These are phyloP conservation scores for Fusarium irregulare DNA, from an alignment of 2,329 filamentous ascomycete species.

Conservation along the genomic window DNA sequence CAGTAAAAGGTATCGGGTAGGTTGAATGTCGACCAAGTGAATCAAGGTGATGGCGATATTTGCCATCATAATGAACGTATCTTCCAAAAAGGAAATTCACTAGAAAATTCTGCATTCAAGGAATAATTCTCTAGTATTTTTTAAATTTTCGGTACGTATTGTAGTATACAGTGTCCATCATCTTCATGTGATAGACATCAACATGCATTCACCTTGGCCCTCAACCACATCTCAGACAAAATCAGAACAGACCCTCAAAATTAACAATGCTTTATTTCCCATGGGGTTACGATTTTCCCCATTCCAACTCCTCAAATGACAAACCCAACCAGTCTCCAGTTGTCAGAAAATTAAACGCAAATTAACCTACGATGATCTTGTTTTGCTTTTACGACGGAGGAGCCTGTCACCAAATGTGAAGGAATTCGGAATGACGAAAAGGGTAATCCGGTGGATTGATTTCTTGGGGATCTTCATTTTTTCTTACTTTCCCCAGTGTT, in stretches of 20 bases:
- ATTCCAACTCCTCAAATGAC: neutral
- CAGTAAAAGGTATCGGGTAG: slow-evolving; percentile 11
- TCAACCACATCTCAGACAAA: neutral
- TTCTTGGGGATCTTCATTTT: neutral
- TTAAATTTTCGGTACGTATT: neutral
- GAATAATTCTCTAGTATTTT: neutral
- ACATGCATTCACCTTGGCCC: neutral
- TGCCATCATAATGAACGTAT: neutral
- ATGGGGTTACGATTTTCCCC: neutral
- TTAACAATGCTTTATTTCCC: neutral
- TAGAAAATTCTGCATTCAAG: neutral
- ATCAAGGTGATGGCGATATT: neutral
- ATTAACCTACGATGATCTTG: slow-evolving; percentile 8
- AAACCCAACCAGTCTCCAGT: neutral
- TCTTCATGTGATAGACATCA: neutral
- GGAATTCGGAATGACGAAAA: neutral
- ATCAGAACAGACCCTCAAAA: neutral
- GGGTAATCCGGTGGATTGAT: slow-evolving; percentile 7
- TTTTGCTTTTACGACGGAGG: neutral
- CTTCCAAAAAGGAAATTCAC: neutral
- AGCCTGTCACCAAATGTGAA: too few relatives aligned
- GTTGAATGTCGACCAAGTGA: neutral
- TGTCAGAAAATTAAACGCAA: neutral
- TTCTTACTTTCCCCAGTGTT: neutral
- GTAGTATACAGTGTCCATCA: neutral